Evolutionary conservation across 2,329 filamentous ascomycete species (phyloP).

Genomic region (Aspergillus pseudotamarii): DNA sequence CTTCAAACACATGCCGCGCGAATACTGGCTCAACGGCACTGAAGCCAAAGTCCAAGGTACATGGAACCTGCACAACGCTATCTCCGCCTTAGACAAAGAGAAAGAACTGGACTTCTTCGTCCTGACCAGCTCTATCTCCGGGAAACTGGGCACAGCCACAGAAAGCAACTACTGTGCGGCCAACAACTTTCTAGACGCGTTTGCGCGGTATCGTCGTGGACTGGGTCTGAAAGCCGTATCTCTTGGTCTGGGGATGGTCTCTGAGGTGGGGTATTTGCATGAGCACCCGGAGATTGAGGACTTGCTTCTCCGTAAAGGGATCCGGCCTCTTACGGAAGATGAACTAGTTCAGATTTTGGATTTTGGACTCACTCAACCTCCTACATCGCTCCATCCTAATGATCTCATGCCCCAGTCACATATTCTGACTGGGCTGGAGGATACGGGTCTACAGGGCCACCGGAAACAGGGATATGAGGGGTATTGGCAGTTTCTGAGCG

Average conservation of each 20-base stretch:
- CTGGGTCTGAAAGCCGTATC: neutral
- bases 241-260: neutral
- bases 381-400: neutral
- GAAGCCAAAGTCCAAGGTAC: neutral
- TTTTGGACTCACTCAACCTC: neutral
- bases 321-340: neutral
- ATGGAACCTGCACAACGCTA: neutral
- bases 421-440: neutral
- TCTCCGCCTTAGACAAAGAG: too few species aligned
- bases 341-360: neutral
- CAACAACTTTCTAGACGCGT: slow-evolving; percentile 1
- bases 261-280: neutral
- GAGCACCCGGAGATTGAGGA: neutral
- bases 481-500: too few species aligned
- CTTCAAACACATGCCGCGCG: neutral
- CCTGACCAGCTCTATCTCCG: neutral
- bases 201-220: neutral
- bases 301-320: neutral
- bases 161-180: slow-evolving; percentile 2
- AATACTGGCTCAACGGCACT: neutral
- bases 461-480: neutral
- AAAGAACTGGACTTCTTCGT: slow-evolving; percentile 7
- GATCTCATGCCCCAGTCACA: neutral
- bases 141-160: neutral
- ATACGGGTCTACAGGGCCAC: neutral